Evolutionary conservation across 345 rosid genomes (phyloP).

Genomic region (Corymbia maculata): DNA sequence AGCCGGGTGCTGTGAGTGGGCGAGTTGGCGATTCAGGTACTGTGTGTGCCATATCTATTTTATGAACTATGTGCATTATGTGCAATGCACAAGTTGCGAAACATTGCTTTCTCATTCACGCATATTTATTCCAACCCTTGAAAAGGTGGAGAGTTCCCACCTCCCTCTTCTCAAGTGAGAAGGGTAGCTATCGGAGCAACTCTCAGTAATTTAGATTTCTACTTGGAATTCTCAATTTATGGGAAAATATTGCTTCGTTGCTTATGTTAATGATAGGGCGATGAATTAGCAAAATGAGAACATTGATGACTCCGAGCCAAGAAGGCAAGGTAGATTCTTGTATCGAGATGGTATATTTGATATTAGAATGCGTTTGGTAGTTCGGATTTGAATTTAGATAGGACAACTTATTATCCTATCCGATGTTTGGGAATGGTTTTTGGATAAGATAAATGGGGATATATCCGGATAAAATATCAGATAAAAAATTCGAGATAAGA

Average conservation of each 20-base stretch:
- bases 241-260: neutral
- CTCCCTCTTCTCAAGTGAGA: neutral
- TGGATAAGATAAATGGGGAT: too few species aligned
- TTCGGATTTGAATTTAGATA: too few species aligned
- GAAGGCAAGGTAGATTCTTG: too few species aligned
- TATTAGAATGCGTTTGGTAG: too few species aligned
- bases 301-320: neutral
- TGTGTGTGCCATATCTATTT: too few species aligned
- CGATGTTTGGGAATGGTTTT: too few species aligned
- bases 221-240: neutral
- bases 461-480: too few species aligned
- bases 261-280: neutral
- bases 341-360: too few species aligned
- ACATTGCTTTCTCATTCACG: fast-evolving
- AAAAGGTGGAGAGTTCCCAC: neutral
- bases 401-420: too few species aligned
- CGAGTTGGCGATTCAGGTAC: neutral
- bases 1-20: neutral
- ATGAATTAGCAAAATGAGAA: neutral
- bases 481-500: too few species aligned
- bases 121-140: fast-evolving
- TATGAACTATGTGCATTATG: fast-evolving
- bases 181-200: neutral
- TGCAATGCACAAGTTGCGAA: fast-evolving
- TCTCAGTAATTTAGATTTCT: neutral